Base-by-base conservation (phyloP, 148 eudicot genomes). In the Simmondsia chinensis region DNA sequence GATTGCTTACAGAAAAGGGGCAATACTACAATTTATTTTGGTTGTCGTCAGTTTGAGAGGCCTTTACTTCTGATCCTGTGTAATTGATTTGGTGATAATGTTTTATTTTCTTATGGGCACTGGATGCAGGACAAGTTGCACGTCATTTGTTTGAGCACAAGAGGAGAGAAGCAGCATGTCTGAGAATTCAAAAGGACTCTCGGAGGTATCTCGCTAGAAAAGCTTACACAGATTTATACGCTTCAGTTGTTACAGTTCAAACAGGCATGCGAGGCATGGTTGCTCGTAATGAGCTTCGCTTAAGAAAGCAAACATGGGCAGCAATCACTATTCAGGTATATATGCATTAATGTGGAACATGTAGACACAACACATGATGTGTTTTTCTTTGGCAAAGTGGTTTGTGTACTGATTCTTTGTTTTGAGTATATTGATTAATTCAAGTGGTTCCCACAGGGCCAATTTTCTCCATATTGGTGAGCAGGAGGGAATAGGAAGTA, bases 291-390 rank as follows among this genome's bases (percentile, higher is more conserved):
- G 76, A 76, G 63, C 74, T 81, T 56, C 46, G 14, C 43, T 62
- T 56, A 29, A 66, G 70, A 61, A 85, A 48, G 66, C 55, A 45
- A 64, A 71, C 53, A 27, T 50, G 34, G 43, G 95, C 88, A 54
- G 83, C 94, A 16, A 63, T 68, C 55, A 15, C 48, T 20, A 81
- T 85, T 52, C 95, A 89, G 93, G 97, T 89, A 61, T 37, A 37
- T 16, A 29, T 51, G 29, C 22, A 38, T 3, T 29, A 12, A 8
- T 29, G 28, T n/a, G n/a, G n/a, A n/a, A n/a, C n/a, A n/a, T n/a
- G n/a, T n/a, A n/a, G n/a, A n/a, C n/a, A n/a, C n/a, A n/a, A n/a
- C n/a, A n/a, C n/a, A n/a, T n/a, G n/a, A n/a, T n/a, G n/a, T n/a
- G n/a, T n/a, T n/a, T n/a, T n/a, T n/a, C n/a, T n/a, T n/a, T n/a